phyloP scores from a whole-genome alignment of 2,329 filamentous ascomycete genomes.

The Colletotrichum orbiculare region DNA sequence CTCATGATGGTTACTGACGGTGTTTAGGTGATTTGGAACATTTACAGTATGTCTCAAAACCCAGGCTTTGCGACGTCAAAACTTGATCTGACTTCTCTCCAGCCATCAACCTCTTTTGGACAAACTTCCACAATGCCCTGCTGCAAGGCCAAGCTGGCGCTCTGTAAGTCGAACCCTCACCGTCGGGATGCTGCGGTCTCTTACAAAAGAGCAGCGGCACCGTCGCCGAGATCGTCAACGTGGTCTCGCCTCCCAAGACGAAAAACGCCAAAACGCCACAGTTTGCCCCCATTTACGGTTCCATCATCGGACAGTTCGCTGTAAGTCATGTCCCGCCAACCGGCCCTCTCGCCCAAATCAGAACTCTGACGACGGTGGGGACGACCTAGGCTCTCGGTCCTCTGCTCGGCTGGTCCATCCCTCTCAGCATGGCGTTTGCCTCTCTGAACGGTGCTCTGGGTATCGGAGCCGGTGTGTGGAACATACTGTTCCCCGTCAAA shows the following conservation, averaged over 20 bases:
- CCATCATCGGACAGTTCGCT: constrained; percentile 4
- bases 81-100: fast-evolving
- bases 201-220: not conserved
- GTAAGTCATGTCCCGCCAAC: not conserved
- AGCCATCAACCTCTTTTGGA: constrained; percentile 25
- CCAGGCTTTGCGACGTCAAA: too few relatives aligned
- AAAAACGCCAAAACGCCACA: not conserved
- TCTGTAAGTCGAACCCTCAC: not conserved
- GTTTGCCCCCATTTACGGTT: constrained; percentile 9
- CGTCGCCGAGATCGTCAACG: constrained; percentile 21
- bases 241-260: not conserved
- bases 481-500: not conserved
- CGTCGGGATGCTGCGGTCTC: not conserved
- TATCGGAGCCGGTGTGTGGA: constrained; percentile 1
- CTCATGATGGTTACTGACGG: too few relatives aligned
- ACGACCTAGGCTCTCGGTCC: not conserved
- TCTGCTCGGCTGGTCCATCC: not conserved
- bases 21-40: constrained; percentile 23
- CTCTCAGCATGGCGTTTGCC: not conserved
- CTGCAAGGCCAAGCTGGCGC: constrained; percentile 17
- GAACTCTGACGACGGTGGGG: not conserved
- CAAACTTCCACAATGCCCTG: constrained; percentile 22
- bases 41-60: constrained; percentile 2
- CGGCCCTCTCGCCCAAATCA: fast-evolving
- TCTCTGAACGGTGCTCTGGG: not conserved